Percentiles rank a stretch among this genome's conserved stretches.
phyloP scores from a whole-genome alignment of 2,329 filamentous ascomycete species.

The Trichoderma gracile region DNA sequence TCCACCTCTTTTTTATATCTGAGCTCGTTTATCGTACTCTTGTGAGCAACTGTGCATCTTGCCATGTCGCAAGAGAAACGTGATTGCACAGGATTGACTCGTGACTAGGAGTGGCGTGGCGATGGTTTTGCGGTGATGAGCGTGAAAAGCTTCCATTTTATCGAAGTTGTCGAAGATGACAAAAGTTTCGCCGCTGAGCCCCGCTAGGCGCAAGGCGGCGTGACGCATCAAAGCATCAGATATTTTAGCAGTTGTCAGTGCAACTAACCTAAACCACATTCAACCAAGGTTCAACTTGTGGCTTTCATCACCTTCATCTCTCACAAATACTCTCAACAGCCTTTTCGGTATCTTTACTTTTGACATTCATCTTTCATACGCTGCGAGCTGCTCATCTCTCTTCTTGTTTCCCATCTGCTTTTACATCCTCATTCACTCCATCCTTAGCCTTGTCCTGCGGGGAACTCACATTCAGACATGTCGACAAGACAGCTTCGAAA shows the following conservation, averaged over 20 bases:
- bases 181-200: constrained; percentile 11
- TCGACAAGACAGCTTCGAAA: constrained; percentile 55
- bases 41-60: neutral
- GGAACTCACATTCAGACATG: constrained; percentile 39
- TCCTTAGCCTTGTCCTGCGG: neutral
- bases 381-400: neutral
- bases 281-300: neutral
- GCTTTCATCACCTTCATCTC: neutral
- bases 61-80: neutral
- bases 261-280: constrained; percentile 7
- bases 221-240: constrained; percentile 22
- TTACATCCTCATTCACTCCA: too few relatives aligned
- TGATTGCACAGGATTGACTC: too few relatives aligned
- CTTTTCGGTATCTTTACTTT: neutral
- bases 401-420: too few relatives aligned
- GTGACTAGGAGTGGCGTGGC: too few relatives aligned
- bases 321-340: neutral
- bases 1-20: too few relatives aligned
- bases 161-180: too few relatives aligned
- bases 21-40: neutral
- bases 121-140: too few relatives aligned
- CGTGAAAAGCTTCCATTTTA: too few relatives aligned
- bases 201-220: constrained; percentile 21
- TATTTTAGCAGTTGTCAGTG: neutral
- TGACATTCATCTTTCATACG: neutral